Percentiles rank a stretch among this genome's conserved stretches.
Conservation (phyloP, 345 rosid species). For the Linum lewisii region DNA sequence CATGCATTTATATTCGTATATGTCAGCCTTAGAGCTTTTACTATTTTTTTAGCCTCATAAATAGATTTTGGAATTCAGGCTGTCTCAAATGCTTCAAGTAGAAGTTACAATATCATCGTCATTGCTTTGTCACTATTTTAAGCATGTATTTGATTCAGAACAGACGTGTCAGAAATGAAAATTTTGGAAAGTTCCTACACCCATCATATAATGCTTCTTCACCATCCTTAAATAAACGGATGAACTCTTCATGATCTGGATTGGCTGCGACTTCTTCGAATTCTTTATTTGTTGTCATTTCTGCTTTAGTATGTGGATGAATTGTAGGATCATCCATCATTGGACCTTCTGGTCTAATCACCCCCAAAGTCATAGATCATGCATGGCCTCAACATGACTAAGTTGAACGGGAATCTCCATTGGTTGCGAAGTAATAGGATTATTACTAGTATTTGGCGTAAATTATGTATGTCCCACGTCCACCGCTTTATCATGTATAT, state of each 20-base stretch:
- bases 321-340: too few relatives aligned
- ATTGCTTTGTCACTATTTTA: slow-evolving; percentile 7
- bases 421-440: too few relatives aligned
- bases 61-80: neutral
- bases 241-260: neutral
- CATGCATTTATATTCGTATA: slow-evolving; percentile 14
- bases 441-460: too few relatives aligned
- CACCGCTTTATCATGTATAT: too few relatives aligned
- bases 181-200: slow-evolving; percentile 3
- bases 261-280: too few relatives aligned
- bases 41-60: slow-evolving; percentile 8
- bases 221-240: neutral
- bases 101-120: slow-evolving; percentile 5
- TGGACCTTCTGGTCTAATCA: too few relatives aligned
- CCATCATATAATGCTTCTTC: slow-evolving; percentile 1
- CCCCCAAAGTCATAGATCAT: too few relatives aligned
- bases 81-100: neutral
- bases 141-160: neutral
- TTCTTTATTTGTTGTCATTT: too few relatives aligned
- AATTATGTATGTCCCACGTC: too few relatives aligned
- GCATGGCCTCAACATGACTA: too few relatives aligned
- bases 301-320: too few relatives aligned
- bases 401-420: too few relatives aligned
- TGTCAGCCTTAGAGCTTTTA: neutral
- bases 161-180: slow-evolving; percentile 2